Base-by-base conservation (phyloP, 192 early-diverging fungal species). In the Gaertneriomyces semiglobifer region DNA sequence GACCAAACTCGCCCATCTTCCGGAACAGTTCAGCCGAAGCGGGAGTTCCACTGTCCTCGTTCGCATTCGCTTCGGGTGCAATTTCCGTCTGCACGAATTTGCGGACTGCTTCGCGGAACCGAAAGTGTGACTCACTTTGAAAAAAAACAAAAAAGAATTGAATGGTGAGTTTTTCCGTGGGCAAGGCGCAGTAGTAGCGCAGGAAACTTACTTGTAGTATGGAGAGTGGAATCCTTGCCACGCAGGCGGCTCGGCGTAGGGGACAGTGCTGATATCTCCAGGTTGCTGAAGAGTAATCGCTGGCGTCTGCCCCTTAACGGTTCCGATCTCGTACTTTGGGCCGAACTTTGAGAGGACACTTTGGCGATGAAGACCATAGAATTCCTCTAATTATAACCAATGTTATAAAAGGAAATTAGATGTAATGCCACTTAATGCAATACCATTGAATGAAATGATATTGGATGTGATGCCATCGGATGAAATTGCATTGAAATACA, bases 341-440 rank as follows among this genome's bases (percentile, higher is more conserved):
- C 63, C 56, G 19, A 71, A 53, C 14, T 64, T 55, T 12, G 57
- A 38, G 14, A 77, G 53, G 16, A 79, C 75, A 8, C 74, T 54
- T 55, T 79, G 75, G 39, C 76, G 68, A 64, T 80, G 79, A 39
- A 75, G 62, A 50, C 69, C 76, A 48, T 79, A 80, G 52, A 80
- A 80, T 57, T 69, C 66, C 63, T 73, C 73, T 71, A 41, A 14
- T 16, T 7, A n/a, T 58, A 5, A 38, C 9, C 19, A 58, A 65
- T n/a, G 14, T 14, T 56, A 18, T 14, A 20, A 2, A 3, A 0
- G 18, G 65, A 50, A 33, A 14, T 14, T 16, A n/a, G n/a, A 14
- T 11, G 14, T 5, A 11, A 14, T 2, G n/a, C 4, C 51, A 65
- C 1, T 65, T 1, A 40, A 39, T 44, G 53, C n/a, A n/a, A n/a